Conservation (phyloP, 1,284 basidiomycete species). For the Leccinum fallax region DNA sequence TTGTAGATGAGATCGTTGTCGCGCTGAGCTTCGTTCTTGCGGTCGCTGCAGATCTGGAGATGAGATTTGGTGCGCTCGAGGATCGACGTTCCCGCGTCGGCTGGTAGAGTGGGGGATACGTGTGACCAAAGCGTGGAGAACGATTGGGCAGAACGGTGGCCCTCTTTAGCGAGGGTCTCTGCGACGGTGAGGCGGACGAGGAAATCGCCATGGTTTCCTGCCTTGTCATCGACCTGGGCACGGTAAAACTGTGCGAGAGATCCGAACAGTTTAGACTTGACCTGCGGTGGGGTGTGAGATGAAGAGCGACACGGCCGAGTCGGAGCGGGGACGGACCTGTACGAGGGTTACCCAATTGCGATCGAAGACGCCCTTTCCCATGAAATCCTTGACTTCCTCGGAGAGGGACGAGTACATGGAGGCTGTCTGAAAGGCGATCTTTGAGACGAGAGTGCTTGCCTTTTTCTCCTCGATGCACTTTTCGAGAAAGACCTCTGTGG, state of each 20-base stretch:
- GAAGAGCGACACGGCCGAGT: not conserved
- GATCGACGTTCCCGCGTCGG: conserved; percentile 81
- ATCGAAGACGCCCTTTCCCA: conserved; percentile 94
- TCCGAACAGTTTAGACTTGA: conserved; percentile 89
- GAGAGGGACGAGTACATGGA: conserved; percentile 77
- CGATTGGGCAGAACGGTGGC: conserved; percentile 65
- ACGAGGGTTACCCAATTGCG: conserved; percentile 91
- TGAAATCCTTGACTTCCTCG: conserved; percentile 95
- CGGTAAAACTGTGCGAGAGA: conserved; percentile 91
- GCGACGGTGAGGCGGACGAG: conserved; percentile 83
- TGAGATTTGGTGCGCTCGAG: conserved; percentile 86
- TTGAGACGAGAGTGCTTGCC: conserved; percentile 74
- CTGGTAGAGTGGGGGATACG: conserved; percentile 83
- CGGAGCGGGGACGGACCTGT: conserved; percentile 61
- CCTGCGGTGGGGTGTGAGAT: conserved; percentile 43
- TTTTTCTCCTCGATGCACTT: conserved; percentile 94
- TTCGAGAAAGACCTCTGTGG: conserved; percentile 96
- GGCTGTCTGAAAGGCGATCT: conserved; percentile 86
- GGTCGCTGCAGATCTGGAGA: conserved; percentile 75
- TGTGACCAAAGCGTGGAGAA: conserved; percentile 78
- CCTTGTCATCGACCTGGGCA: conserved; percentile 75
- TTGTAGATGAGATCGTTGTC: conserved; percentile 99
- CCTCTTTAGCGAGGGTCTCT: conserved; percentile 85
- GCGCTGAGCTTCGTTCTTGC: conserved; percentile 74
- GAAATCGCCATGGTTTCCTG: conserved; percentile 84